Evolutionary conservation across 129 eudicot genomes (phyloP).

Genomic region (Silybum marianum): DNA sequence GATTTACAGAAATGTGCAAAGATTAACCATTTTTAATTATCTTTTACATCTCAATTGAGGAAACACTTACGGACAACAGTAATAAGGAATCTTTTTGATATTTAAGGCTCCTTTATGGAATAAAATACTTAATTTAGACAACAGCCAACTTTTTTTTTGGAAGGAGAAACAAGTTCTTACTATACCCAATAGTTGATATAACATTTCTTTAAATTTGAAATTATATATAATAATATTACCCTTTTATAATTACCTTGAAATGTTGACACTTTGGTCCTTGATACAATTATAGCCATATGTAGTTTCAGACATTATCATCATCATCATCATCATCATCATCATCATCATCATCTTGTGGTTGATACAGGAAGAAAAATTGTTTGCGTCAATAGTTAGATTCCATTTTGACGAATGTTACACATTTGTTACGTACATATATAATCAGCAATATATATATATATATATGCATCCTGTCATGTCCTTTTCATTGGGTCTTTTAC

Average conservation of each 20-base stretch:
- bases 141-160: background rate
- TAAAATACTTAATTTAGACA: constrained; percentile 9
- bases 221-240: background rate
- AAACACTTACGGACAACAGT: background rate
- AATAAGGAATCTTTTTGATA: constrained; percentile 25
- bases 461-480: constrained; percentile 22
- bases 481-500: background rate
- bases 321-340: constrained; percentile 2
- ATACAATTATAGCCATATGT: background rate
- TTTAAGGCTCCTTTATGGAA: constrained; percentile 17
- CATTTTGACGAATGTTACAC: constrained; percentile 17
- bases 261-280: constrained; percentile 6
- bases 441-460: background rate
- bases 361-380: constrained; percentile 10
- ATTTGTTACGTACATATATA: background rate
- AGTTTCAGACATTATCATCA: constrained; percentile 14
- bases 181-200: background rate
- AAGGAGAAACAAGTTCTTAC: background rate
- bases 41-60: constrained; percentile 11
- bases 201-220: background rate
- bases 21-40: constrained; percentile 12
- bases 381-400: constrained; percentile 14
- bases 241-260: constrained; percentile 6
- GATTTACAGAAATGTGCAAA: constrained; percentile 9
- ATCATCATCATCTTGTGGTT: constrained; percentile 5